Base-by-base conservation (phyloP, 2,329 filamentous ascomycete species). In the Didymosphaeria variabile region DNA sequence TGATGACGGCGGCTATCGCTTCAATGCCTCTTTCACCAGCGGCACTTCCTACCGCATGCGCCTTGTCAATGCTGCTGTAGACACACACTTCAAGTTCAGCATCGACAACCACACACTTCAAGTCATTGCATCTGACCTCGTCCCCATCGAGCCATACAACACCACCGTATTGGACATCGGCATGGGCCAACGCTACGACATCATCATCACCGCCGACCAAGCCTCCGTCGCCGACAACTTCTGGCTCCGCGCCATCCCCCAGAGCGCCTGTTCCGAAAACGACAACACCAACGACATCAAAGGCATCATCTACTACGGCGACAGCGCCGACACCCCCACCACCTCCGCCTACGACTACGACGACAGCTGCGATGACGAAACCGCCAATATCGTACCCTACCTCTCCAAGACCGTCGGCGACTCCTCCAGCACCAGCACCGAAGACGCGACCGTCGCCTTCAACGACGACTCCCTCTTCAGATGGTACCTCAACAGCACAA, bases 61-160 rank as follows among this genome's bases (percentile, higher is more conserved):
- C 5, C 63, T 83, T 8, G 78, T 82, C 55, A 83, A 83, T 54
- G 72, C 72, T 21, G 79, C 78, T 6, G 75, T 79, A 21, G 79
- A 79, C 53, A 77, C 74, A 0, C 73, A 77, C n/a, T 76, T 75
- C 65, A 79, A 80, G 56, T 81, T 83, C 66, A 75, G 72, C 62
- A 78, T 83, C 36, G 81, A 83, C 60, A 77, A 77, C 42, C 80
- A 82, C 66, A 79, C 69, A 5, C 67, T 83, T 67, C 79, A 71
- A 5, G 75, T 83, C 59, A 80, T 83, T 46, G 78, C 77, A 6
- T 71, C 77, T 32, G 81, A 83, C 61, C 78, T 79, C 36, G 76
- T 83, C 5, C 78, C 80, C 2, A 74, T 82, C 40, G 60, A 72
- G 31, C 81, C 81, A 0, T 83, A 80, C 67, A 68, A 71, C 8